Evolutionary conservation across 179 eudicot genomes (phyloP).

Genomic region (Silene noctiflora): DNA sequence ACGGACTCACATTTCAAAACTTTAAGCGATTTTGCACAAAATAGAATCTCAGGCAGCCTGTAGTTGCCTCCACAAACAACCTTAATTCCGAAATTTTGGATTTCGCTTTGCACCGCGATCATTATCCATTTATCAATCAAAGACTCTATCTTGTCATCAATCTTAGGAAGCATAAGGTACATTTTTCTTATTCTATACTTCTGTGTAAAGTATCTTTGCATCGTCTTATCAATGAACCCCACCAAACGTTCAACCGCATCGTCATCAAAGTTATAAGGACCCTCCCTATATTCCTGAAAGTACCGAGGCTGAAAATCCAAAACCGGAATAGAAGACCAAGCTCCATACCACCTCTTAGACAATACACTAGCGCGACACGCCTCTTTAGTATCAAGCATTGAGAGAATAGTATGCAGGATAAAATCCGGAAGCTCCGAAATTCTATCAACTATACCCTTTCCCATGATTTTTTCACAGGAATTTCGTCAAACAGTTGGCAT

Average conservation of each 20-base stretch:
- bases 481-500: conserved; percentile 6
- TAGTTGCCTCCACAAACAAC: neutral
- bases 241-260: neutral
- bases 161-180: neutral
- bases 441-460: neutral
- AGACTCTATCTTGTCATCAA: neutral
- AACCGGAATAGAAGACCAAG: conserved; percentile 10
- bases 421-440: conserved; percentile 10
- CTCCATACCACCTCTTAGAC: conserved; percentile 15
- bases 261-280: too few species aligned
- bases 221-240: conserved; percentile 13
- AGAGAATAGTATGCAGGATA: conserved; percentile 9
- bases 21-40: conserved; percentile 2
- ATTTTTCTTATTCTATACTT: conserved; percentile 3
- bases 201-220: neutral
- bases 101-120: conserved; percentile 7
- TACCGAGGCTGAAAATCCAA: neutral
- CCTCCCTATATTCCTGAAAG: neutral
- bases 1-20: neutral
- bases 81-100: neutral
- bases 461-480: neutral
- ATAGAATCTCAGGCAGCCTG: neutral
- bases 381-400: neutral
- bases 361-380: neutral
- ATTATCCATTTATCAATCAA: conserved; percentile 9